A percentile compares a stretch with the other conserved stretches of the same genome.
Conservation (phyloP, 192 early-diverging fungal species). For the Phlyctochytrium arcticum region DNA sequence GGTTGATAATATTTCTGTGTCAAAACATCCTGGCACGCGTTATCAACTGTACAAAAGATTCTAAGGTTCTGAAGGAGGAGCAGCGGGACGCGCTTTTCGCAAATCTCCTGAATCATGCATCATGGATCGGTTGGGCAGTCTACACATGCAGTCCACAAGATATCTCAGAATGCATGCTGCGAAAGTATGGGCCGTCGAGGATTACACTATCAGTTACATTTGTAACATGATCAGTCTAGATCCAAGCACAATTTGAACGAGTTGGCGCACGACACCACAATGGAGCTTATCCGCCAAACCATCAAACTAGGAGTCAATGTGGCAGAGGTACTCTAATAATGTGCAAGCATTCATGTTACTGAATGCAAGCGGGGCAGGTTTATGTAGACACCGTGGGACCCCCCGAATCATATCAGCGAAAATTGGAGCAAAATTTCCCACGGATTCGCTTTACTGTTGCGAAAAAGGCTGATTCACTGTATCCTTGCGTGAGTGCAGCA, state of each 20-base stretch:
- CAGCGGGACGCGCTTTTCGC: constrained; percentile 69
- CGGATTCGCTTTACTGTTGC: constrained; percentile 76
- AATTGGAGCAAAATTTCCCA: constrained; percentile 74
- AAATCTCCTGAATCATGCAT: constrained; percentile 48
- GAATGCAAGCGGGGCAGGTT: constrained; percentile 41
- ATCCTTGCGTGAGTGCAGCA: constrained; percentile 92
- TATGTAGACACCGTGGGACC: constrained; percentile 97
- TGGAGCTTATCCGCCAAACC: constrained; percentile 68
- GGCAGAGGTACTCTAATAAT: constrained; percentile 51
- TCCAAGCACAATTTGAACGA: constrained; percentile 89
- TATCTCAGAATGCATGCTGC: constrained; percentile 88
- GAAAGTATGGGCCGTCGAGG: too few species aligned
- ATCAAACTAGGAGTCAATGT: constrained; percentile 64
- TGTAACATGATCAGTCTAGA: too few species aligned
- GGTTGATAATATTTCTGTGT: constrained; percentile 39
- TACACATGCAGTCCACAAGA: constrained; percentile 81
- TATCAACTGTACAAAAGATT: constrained; percentile 70
- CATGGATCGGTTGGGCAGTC: constrained; percentile 82
- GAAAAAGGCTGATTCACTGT: constrained; percentile 91
- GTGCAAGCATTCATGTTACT: neutral
- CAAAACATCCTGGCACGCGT: neutral
- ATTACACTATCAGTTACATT: too few species aligned
- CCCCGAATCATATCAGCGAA: constrained; percentile 76
- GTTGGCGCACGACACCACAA: constrained; percentile 91
- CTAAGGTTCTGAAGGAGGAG: constrained; percentile 84